Base-by-base conservation (phyloP, 2,329 filamentous ascomycete species). In the Neonectria ditissima region DNA sequence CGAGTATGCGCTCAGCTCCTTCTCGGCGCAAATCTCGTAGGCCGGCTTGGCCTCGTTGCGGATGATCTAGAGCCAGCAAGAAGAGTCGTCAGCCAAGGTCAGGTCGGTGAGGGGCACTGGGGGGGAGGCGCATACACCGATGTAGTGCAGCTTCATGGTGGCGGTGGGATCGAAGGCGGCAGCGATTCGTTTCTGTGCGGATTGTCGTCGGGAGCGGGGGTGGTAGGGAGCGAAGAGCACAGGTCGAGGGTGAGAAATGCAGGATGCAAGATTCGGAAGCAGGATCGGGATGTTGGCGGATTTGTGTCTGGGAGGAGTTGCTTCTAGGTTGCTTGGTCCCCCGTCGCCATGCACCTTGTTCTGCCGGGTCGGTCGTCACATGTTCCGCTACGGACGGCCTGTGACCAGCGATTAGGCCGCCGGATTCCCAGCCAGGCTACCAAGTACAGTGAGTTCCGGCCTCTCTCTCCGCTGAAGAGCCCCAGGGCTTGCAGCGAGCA, bases 101-200 rank as follows among this genome's bases (percentile, higher is more conserved):
- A 37, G 68, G 71, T 71, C 74, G 62, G 62, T 71, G 71, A 75
- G 70, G 66, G 53, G 63, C 66, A 65, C 34, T 52, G 63, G 63
- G 54, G 65, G 66, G 67, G 68, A 65, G 67, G 65, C 67, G 77
- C 89, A 69, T 89, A 96, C 93, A 74, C 92, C 93, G 77, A 97
- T 93, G 81, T 96, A 96, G 80, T 92, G 86, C 79, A 96, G 83
- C 88, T 94, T 95, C 92, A 95, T 95, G 77, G 74, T 89, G 80
- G 67, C 55, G 37, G 52, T 55, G 26, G 39, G 18, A 58, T 59
- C 16, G 24, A 30, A 28, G 28, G 26, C 37, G 34, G 16, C 22
- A 48, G n/a, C 39, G 56, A 28, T 53, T 39, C 50, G 28, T 20
- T 45, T 37, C 2, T 41, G 48, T 37, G 16, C 22, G 39, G 39